Evolutionary conservation across 352 stramenopile genomes (phyloP).

Genomic region (Phytophthora uliginosa): DNA sequence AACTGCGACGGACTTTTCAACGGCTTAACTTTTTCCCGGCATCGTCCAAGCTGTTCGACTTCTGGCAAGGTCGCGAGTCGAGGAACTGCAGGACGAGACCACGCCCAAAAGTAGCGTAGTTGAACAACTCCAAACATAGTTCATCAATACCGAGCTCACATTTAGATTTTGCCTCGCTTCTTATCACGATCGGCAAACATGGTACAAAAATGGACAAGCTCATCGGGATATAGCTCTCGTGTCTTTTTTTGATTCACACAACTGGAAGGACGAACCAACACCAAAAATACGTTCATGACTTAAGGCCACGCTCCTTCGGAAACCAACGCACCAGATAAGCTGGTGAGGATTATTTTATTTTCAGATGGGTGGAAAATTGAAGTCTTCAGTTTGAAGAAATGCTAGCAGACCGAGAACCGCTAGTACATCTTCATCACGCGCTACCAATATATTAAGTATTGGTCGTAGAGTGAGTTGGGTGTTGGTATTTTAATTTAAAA

Average conservation of each 20-base stretch:
- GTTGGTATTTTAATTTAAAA: too few species aligned
- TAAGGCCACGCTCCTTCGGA: too few species aligned
- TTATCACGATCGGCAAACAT: not conserved
- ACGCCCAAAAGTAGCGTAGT: not conserved
- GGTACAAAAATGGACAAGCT: not conserved
- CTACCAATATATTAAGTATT: too few species aligned
- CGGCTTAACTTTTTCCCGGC: not conserved
- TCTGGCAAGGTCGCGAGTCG: not conserved
- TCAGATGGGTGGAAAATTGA: too few species aligned
- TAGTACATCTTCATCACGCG: too few species aligned
- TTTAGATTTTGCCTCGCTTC: not conserved
- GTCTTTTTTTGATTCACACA: not conserved
- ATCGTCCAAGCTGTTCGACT: conserved; percentile 1
- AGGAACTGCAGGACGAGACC: not conserved
- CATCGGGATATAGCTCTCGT: too few species aligned
- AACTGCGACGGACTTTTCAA: not conserved
- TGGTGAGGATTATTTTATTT: too few species aligned
- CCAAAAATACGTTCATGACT: too few species aligned
- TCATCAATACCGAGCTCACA: not conserved
- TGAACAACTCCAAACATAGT: not conserved
- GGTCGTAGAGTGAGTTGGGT: too few species aligned
- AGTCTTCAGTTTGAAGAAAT: too few species aligned
- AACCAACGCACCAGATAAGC: too few species aligned
- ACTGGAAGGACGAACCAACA: not conserved
- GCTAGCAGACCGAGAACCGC: too few species aligned